Conservation (phyloP, 805 yeast species). For the Cyberlindnera petersonii region DNA sequence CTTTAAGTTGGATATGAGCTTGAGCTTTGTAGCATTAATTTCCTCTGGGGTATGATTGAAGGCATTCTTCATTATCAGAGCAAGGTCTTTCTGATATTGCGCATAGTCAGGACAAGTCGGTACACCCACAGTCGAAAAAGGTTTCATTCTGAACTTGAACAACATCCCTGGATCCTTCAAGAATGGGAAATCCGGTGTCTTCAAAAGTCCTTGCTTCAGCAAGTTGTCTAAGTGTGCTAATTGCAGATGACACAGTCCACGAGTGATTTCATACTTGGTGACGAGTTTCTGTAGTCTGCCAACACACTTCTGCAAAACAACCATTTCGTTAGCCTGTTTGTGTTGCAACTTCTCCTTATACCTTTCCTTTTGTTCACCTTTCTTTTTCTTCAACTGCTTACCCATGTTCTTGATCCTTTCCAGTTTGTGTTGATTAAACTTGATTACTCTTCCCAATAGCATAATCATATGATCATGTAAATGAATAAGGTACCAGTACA, state of each 20-base stretch:
- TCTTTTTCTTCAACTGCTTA: constrained; percentile 45
- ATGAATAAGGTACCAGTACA: constrained; percentile 65
- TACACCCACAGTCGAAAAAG: constrained; percentile 74
- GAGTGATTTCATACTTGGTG: constrained; percentile 21
- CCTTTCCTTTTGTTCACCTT: constrained; percentile 46
- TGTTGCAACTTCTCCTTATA: constrained; percentile 33
- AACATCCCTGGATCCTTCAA: constrained; percentile 30
- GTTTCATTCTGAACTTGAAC: constrained; percentile 65
- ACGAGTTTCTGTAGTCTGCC: constrained; percentile 3
- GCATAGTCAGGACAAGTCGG: constrained; percentile 53
- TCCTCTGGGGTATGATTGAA: constrained; percentile 8
- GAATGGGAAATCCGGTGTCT: constrained; percentile 26
- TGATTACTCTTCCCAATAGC: constrained; percentile 33
- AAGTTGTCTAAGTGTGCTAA: constrained; percentile 30
- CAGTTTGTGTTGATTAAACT: constrained; percentile 33
- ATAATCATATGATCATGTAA: constrained; percentile 46
- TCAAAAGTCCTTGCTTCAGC: constrained; percentile 25
- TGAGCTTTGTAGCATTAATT: constrained; percentile 5
- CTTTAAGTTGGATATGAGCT: constrained; percentile 11
- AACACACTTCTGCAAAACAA: constrained; percentile 28
- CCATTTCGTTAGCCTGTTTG: constrained; percentile 33
- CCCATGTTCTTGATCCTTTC: constrained; percentile 31
- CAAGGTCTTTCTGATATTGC: constrained; percentile 23
- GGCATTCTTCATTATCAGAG: constrained; percentile 8
- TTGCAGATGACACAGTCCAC: constrained; percentile 32